Conservation (phyloP, 2,329 filamentous ascomycete species). For the Cladobotryum mycophilum region DNA sequence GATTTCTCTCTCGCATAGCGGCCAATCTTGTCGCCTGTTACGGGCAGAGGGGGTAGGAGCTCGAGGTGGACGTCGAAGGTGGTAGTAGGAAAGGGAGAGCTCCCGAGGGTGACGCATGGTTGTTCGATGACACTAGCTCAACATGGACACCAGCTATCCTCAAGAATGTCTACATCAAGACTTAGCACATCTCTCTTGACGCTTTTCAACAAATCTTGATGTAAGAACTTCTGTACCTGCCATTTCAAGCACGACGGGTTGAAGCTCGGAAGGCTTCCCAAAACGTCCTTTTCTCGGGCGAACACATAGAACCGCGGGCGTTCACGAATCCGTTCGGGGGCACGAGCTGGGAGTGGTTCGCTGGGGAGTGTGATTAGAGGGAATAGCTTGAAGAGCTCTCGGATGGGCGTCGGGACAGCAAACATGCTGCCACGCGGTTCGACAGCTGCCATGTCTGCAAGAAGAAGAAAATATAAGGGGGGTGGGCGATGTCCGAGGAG, state of each 20-base stretch:
- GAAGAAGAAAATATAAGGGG: conserved; percentile 2
- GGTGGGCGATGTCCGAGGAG: not conserved
- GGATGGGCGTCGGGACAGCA: conserved; percentile 66
- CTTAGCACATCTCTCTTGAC: not conserved
- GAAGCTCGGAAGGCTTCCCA: conserved; percentile 61
- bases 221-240: conserved; percentile 57
- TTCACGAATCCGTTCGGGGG: conserved; percentile 33
- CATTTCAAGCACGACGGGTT: conserved; percentile 93
- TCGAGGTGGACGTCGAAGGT: conserved; percentile 12
- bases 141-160: conserved; percentile 68
- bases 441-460: conserved; percentile 11
- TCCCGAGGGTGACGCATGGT: conserved; percentile 87
- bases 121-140: conserved; percentile 65
- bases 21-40: conserved; percentile 52
- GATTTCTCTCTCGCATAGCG: conserved; percentile 55
- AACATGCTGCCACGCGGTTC: conserved; percentile 33
- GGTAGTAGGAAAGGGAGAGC: conserved; percentile 71
- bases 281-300: conserved; percentile 56
- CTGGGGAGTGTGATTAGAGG: conserved; percentile 70
- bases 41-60: conserved; percentile 45
- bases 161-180: conserved; percentile 62
- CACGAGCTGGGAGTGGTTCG: conserved; percentile 66
- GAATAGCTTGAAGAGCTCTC: conserved; percentile 76
- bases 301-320: conserved; percentile 70
- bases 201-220: not conserved